Percentiles rank a stretch among this genome's conserved stretches.
phyloP scores from a whole-genome alignment of 495 filamentous ascomycete species.

The Parathielavia appendiculata region DNA sequence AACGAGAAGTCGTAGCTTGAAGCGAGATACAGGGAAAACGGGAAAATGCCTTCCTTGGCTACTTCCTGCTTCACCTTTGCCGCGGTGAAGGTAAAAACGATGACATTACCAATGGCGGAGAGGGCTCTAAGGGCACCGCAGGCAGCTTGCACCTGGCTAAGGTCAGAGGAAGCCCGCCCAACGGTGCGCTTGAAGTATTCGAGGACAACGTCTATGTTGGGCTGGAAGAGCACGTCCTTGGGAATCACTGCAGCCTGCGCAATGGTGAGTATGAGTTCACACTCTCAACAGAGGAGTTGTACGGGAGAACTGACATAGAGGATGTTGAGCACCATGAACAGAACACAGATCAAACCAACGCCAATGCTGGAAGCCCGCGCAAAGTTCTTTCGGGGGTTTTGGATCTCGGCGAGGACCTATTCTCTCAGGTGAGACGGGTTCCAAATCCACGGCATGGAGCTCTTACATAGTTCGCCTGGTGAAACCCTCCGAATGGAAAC shows the following conservation, averaged over 20 bases:
- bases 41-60: conserved; percentile 22
- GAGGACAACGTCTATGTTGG: conserved; percentile 14
- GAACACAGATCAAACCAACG: conserved; percentile 25
- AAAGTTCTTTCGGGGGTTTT: conserved; percentile 20
- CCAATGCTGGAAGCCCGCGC: conserved; percentile 41
- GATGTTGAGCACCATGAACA: conserved; percentile 11
- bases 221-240: conserved; percentile 14
- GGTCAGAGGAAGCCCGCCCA: conserved; percentile 1
- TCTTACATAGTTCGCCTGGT: conserved; percentile 24
- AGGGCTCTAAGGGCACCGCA: conserved; percentile 14
- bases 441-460: not conserved
- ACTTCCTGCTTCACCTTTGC: conserved; percentile 23
- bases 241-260: conserved; percentile 21
- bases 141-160: conserved; percentile 27
- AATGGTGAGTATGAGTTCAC: not conserved
- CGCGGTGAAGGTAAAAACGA: conserved; percentile 24
- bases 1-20: conserved; percentile 21
- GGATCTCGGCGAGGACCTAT: conserved; percentile 23
- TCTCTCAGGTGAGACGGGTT: not conserved
- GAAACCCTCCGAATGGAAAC: conserved; percentile 24
- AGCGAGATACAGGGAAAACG: conserved; percentile 18
- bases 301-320: conserved; percentile 9
- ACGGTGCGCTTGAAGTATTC: conserved; percentile 22
- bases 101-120: conserved; percentile 22
- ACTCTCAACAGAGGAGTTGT: not conserved